Percentiles rank a stretch among this genome's conserved stretches.
These are phyloP conservation scores for Arachnomyces sp. DNA, from an alignment of 2,329 filamentous ascomycete genomes.

Conservation along the genomic window DNA sequence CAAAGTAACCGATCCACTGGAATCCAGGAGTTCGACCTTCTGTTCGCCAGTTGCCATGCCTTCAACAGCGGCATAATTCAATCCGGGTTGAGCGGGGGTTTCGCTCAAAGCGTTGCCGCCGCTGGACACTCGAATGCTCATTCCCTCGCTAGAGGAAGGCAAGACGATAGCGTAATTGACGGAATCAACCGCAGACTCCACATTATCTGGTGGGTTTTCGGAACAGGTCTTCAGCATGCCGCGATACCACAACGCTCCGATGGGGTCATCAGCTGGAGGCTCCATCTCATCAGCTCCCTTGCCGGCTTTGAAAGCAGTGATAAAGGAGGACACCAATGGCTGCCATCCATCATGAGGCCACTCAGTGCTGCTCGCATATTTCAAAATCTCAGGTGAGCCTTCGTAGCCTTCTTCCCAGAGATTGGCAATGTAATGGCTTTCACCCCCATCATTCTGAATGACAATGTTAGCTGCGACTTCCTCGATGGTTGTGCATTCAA, in stretches of 20 bases:
- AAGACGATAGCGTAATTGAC: too few species aligned
- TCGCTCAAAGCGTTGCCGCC: too few species aligned
- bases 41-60: too few species aligned
- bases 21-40: too few species aligned
- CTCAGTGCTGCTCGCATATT: slow-evolving; percentile 23
- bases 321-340: slow-evolving; percentile 28
- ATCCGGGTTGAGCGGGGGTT: too few species aligned
- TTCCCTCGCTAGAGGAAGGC: too few species aligned
- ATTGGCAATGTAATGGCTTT: slow-evolving; percentile 32
- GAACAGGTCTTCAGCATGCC: slow-evolving; percentile 8
- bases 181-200: too few species aligned
- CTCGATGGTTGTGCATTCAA: not conserved
- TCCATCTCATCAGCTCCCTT: slow-evolving; percentile 4
- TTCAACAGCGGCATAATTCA: too few species aligned
- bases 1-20: too few species aligned
- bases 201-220: too few species aligned
- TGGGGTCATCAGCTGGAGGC: slow-evolving; percentile 11
- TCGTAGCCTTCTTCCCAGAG: slow-evolving; percentile 9
- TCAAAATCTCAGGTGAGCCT: slow-evolving; percentile 15
- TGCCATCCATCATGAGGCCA: slow-evolving; percentile 28
- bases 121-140: too few species aligned
- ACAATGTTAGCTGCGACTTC: not conserved
- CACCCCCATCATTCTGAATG: slow-evolving; percentile 27
- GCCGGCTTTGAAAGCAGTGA: slow-evolving; percentile 26
- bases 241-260: slow-evolving; percentile 30